phyloP scores from a whole-genome alignment of 2,329 filamentous ascomycete genomes.

The Boeremia exigua region DNA sequence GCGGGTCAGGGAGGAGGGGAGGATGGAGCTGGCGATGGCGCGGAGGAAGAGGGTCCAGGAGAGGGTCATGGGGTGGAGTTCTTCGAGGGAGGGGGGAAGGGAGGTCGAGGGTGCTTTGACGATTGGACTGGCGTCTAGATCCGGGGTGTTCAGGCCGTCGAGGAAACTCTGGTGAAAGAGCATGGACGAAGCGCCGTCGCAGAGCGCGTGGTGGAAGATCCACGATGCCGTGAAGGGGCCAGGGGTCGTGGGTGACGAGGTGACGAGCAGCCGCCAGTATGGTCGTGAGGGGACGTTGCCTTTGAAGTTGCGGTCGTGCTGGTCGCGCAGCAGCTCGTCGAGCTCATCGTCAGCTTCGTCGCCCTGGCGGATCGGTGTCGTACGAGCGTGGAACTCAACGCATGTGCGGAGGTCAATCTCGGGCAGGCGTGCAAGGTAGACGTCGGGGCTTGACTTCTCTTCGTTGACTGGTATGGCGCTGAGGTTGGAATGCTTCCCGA shows the following conservation, averaged over 20 bases:
- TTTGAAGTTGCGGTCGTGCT: conserved; percentile 52
- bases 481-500: conserved; percentile 52
- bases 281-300: conserved; percentile 37
- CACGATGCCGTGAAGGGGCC: conserved; percentile 52
- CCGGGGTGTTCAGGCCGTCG: conserved; percentile 35
- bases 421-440: conserved; percentile 55
- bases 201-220: conserved; percentile 57
- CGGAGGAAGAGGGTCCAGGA: conserved; percentile 46
- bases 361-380: conserved; percentile 17
- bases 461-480: conserved; percentile 53
- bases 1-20: conserved; percentile 17
- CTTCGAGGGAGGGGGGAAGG: conserved; percentile 52
- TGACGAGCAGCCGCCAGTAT: conserved; percentile 54
- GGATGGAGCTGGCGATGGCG: conserved; percentile 41
- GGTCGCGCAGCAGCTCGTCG: conserved; percentile 47
- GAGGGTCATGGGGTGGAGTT: conserved; percentile 49
- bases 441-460: conserved; percentile 42
- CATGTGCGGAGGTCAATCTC: conserved; percentile 50
- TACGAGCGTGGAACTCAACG: conserved; percentile 42
- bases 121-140: conserved; percentile 5
- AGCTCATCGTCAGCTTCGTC: conserved; percentile 49
- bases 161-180: conserved; percentile 55
- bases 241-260: conserved; percentile 1
- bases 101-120: conserved; percentile 23
- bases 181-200: conserved; percentile 55